Percentiles rank a stretch among this genome's conserved stretches.
phyloP scores from a whole-genome alignment of 2,329 filamentous ascomycete genomes.

The Biscogniauxia sp. region DNA sequence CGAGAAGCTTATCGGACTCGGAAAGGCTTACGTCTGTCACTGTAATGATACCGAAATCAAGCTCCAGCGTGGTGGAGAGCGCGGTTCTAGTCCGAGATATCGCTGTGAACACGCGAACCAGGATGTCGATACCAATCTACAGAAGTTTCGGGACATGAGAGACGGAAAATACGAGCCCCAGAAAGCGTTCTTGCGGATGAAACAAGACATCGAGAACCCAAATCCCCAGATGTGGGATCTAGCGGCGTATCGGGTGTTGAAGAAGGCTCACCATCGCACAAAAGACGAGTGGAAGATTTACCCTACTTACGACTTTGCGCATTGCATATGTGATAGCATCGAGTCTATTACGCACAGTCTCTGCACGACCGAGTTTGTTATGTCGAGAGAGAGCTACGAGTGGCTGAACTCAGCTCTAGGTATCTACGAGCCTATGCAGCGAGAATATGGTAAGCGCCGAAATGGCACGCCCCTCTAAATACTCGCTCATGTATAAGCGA shows the following conservation, averaged over 20 bases:
- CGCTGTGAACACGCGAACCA: slow-evolving; percentile 79
- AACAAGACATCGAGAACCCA: slow-evolving; percentile 77
- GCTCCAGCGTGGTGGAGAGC: slow-evolving; percentile 77
- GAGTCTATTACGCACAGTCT: slow-evolving; percentile 90
- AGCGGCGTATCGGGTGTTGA: slow-evolving; percentile 80
- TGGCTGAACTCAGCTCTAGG: slow-evolving; percentile 80
- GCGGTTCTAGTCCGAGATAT: slow-evolving; percentile 62
- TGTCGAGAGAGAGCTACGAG: slow-evolving; percentile 83
- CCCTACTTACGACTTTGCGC: slow-evolving; percentile 90
- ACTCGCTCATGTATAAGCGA: not conserved
- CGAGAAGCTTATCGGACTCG: slow-evolving; percentile 74
- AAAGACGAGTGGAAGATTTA: slow-evolving; percentile 88
- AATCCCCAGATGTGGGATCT: slow-evolving; percentile 94
- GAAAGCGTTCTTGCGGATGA: slow-evolving; percentile 88
- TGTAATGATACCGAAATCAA: slow-evolving; percentile 78
- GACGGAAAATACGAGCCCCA: slow-evolving; percentile 86
- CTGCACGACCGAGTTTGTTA: slow-evolving; percentile 90
- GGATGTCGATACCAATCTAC: slow-evolving; percentile 70
- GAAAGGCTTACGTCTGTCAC: slow-evolving; percentile 80
- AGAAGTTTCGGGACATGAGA: slow-evolving; percentile 85
- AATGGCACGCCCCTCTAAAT: slow-evolving; percentile 29
- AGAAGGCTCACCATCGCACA: slow-evolving; percentile 72
- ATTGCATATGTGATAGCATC: slow-evolving; percentile 88
- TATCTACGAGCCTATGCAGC: slow-evolving; percentile 90
- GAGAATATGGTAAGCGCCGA: slow-evolving; percentile 61